Percentiles rank a stretch among this genome's conserved stretches.
phyloP scores from a whole-genome alignment of 2,329 filamentous ascomycete genomes.

The Pseudocercospora pini-densiflorae region DNA sequence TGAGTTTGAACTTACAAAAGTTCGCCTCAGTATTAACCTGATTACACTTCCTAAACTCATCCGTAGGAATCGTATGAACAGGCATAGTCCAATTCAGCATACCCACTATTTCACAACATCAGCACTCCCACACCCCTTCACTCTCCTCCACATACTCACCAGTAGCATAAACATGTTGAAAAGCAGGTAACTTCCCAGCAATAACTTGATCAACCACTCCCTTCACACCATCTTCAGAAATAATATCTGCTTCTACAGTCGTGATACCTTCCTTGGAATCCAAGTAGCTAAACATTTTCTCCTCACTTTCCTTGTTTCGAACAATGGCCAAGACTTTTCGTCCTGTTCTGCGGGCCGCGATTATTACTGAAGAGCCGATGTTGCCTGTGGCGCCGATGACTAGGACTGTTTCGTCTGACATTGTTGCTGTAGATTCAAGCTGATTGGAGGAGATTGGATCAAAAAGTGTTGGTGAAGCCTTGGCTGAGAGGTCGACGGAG shows the following conservation, averaged over 20 bases:
- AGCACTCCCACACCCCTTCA: slow-evolving; percentile 33
- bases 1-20: too few species aligned
- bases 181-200: slow-evolving; percentile 41
- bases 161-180: slow-evolving; percentile 43
- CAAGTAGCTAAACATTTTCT: slow-evolving; percentile 41
- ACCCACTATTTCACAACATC: slow-evolving; percentile 30
- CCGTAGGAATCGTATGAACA: slow-evolving; percentile 28
- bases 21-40: slow-evolving; percentile 36
- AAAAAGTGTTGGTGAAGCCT: neutral
- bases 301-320: slow-evolving; percentile 41
- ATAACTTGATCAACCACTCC: slow-evolving; percentile 42
- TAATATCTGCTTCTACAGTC: slow-evolving; percentile 38
- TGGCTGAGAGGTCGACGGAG: neutral
- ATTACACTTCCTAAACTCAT: slow-evolving; percentile 30
- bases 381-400: slow-evolving; percentile 47
- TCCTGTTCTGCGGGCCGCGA: slow-evolving; percentile 35
- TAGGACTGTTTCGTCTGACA: slow-evolving; percentile 37
- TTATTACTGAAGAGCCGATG: slow-evolving; percentile 43
- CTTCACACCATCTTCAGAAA: slow-evolving; percentile 38
- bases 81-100: slow-evolving; percentile 28
- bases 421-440: neutral
- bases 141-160: neutral
- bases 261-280: slow-evolving; percentile 21
- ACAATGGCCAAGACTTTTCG: slow-evolving; percentile 44
- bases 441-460: neutral